Evolutionary conservation across 305 asterid genomes (phyloP).

Genomic region (Ajuga reptans): DNA sequence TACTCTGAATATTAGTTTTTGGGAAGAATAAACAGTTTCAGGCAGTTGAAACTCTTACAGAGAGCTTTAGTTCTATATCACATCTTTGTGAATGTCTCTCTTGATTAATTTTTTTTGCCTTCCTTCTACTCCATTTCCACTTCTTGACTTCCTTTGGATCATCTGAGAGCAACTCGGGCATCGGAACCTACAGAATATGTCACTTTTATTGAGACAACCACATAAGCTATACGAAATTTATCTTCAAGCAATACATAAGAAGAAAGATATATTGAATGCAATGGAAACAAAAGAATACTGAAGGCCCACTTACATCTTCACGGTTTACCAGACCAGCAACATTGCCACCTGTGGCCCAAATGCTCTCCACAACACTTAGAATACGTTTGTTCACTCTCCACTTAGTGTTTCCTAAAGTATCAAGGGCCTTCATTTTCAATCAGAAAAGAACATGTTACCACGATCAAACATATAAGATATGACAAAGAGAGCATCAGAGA

Average conservation of each 20-base stretch:
- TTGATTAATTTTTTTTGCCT: constrained; percentile 69
- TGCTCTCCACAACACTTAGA: constrained; percentile 65
- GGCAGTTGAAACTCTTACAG: constrained; percentile 40
- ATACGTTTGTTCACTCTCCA: constrained; percentile 83
- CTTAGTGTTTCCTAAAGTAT: constrained; percentile 80
- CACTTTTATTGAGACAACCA: constrained; percentile 14
- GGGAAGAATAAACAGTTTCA: constrained; percentile 16
- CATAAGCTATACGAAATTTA: constrained; percentile 12
- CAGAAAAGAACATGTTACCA: not conserved
- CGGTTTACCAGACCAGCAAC: constrained; percentile 81
- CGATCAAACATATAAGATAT: constrained; percentile 7
- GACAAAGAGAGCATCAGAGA: not conserved
- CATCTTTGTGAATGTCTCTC: constrained; percentile 90
- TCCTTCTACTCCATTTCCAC: constrained; percentile 79
- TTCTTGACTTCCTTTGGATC: constrained; percentile 49
- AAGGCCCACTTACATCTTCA: constrained; percentile 54
- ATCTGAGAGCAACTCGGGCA: constrained; percentile 60
- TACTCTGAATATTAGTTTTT: not conserved
- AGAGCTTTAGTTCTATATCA: constrained; percentile 80
- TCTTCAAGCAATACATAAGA: not conserved
- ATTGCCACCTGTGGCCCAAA: constrained; percentile 88
- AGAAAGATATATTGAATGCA: not conserved
- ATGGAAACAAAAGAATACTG: not conserved
- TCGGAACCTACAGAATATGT: constrained; percentile 49
- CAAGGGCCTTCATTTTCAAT: constrained; percentile 62